A percentile compares a stretch with the other conserved stretches of the same genome.
phyloP scores from a whole-genome alignment of 225 moss, liverwort and hornwort species.

The Rhytidiadelphus loreus region DNA sequence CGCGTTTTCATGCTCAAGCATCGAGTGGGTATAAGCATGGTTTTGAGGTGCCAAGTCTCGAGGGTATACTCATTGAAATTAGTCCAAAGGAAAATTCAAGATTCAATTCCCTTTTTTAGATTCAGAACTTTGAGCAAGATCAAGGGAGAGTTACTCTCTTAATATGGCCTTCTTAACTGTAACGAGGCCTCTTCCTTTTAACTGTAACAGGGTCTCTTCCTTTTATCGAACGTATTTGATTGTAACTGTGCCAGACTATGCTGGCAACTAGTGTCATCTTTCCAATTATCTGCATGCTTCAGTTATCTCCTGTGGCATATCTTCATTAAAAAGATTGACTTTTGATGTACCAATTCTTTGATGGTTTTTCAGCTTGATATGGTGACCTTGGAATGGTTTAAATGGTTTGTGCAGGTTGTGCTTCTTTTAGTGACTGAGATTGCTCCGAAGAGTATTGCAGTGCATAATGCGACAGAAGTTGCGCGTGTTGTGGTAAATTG shows the following conservation, averaged over 20 bases:
- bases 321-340: background rate
- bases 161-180: background rate
- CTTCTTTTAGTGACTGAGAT: conserved; percentile 94
- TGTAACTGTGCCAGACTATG: background rate
- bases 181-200: background rate
- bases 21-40: background rate
- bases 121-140: background rate
- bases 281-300: background rate
- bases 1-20: background rate
- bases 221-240: background rate
- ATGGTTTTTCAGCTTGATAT: background rate
- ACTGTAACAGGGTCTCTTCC: background rate
- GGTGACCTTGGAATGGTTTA: background rate
- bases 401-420: conserved; percentile 52
- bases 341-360: background rate
- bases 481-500: conserved; percentile 79
- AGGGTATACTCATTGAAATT: background rate
- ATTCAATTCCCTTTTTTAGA: background rate
- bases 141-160: background rate
- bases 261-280: background rate
- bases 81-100: background rate
- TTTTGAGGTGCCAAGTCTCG: background rate
- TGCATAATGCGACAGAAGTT: conserved; percentile 96
- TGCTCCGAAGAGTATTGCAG: conserved; percentile 98
- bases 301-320: background rate